Base-by-base conservation (phyloP, 805 yeast genomes). In the Cyberlindnera mississippiensis region DNA sequence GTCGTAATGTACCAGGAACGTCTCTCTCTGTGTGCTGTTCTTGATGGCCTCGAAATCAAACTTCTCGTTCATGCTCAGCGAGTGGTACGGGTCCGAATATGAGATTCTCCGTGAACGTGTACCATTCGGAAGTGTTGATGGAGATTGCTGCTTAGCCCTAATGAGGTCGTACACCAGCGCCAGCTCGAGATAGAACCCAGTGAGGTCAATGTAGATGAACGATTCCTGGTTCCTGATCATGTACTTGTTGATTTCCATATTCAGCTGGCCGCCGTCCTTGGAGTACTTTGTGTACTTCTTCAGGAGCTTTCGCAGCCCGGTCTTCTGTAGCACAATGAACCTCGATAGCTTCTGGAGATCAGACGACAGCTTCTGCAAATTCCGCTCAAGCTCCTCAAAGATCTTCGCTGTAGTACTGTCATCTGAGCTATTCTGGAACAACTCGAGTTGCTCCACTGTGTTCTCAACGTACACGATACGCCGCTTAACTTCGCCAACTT, bases 271-370 rank as follows among this genome's bases (percentile, higher is more conserved):
- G 18, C 57, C 53, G 22, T 65, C 62, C 2, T 55, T 37, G 3
- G 75, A 68, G 59, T 74, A 72, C 45, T 73, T 71, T 29, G 69
- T 63, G 55, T 68, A 82, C 58, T 87, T 86, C 64, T 87, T 86
- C 53, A 86, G 68, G 37, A 86, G 71, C 63, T 86, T 86, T 47
- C 81, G 71, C 37, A 84, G 69, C 6, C 80, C 95, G 3, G 87
- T 79, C 54, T 81, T 80, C 56, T 86, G 96, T 7, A 85, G 72
- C 17, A 81, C 64, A 13, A 85, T 75, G 56, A 82, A 86, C 47
- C 87, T 70, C n/a, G 85, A 72, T 35, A 86, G 64, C 46, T 80
- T 75, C 52, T 82, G 85, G 20, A 84, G 64, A 35, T 77, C 81
- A 14, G 53, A 64, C 42, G 72, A 74, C 33, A 70, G 72, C 47